Base-by-base conservation (phyloP, 2,329 filamentous ascomycete genomes). In the Epichloe sp. region DNA sequence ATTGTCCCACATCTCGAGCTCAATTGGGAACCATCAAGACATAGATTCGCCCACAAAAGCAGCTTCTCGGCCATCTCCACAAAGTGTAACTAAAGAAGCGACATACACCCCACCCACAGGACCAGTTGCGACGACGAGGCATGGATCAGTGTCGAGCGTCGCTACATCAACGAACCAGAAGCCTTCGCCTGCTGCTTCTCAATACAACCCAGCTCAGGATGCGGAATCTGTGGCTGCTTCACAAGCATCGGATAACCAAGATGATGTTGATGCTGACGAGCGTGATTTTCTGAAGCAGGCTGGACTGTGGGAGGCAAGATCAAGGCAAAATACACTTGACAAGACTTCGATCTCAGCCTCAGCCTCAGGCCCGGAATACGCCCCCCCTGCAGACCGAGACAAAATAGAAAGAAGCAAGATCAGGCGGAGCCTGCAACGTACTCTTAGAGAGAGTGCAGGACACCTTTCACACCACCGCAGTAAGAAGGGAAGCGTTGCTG, bases 381-480 rank as follows among this genome's bases (percentile, higher is more conserved):
- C 66, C 40, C 60, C 67, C 69, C 67, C 69, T 5, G 54, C 57
- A 23, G 71, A 76, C 21, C 68, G 68, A 35, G 73, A 76, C 35
- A 77, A 74, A 48, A 67, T 72, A 44, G 81, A 85, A 43, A 76
- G 74, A 56, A 82, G 75, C 52, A 88, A 84, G 63, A 82, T 90
- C 48, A 83, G 91, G 23, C 83, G 89, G 55, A 95, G 89, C 64
- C 71, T 97, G 14, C 91, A 96, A 60, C 86, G 89, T 52, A 95
- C 90, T 12, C 77, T 97, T 52, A 81, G 93, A 56, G 91, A 97
- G 60, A 78, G 85, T 70, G 85, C 73, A 59, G 84, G 73, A 53
- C 82, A 75, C 68, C 77, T 75, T 60, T 79, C 75, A 17, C 79
- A 79, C 59, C 83, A 87, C 59, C 81, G 86, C 35, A 83, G 85